Evolutionary conservation across 31 red algal species (phyloP).

Genomic region (Asparagopsis taxiformis): DNA sequence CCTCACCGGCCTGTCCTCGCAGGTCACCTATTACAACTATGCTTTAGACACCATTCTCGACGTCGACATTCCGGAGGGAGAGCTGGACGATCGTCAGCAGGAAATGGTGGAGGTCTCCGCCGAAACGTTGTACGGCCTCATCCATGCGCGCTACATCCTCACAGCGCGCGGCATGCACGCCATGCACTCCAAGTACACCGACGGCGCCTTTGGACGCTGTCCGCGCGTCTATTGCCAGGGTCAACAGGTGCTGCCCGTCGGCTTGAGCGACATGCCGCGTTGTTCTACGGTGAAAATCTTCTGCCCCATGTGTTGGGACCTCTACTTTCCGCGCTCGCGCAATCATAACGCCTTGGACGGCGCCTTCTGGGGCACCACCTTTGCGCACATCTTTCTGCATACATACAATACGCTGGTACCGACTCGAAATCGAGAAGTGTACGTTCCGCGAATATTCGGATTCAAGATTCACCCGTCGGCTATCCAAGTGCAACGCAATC

Average conservation of each 20-base stretch:
- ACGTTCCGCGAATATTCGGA: constrained; percentile 92
- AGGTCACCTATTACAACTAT: constrained; percentile 98
- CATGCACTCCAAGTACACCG: constrained; percentile 91
- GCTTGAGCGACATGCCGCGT: constrained; percentile 85
- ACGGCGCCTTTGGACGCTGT: constrained; percentile 94
- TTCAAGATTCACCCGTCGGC: constrained; percentile 82
- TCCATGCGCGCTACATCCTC: constrained; percentile 97
- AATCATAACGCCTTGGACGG: constrained; percentile 91
- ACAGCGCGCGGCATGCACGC: constrained; percentile 95
- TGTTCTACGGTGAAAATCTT: constrained; percentile 92
- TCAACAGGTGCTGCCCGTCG: constrained; percentile 96
- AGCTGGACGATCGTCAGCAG: constrained; percentile 94
- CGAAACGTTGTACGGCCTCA: constrained; percentile 96
- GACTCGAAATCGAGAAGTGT: constrained; percentile 66
- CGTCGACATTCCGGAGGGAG: constrained; percentile 94
- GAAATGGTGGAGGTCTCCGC: constrained; percentile 98
- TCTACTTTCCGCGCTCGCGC: constrained; percentile 86
- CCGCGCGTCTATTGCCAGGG: constrained; percentile 94
- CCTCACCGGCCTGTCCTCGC: constrained; percentile 83
- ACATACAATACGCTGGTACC: constrained; percentile 84
- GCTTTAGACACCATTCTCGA: constrained; percentile 99
- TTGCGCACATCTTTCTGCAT: constrained; percentile 97
- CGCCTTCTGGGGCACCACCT: constrained; percentile 98
- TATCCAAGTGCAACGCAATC: constrained; percentile 83
- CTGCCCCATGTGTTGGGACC: constrained; percentile 95